phyloP scores from a whole-genome alignment of 225 moss, liverwort and hornwort species.

The Thuidium tamariscinum region DNA sequence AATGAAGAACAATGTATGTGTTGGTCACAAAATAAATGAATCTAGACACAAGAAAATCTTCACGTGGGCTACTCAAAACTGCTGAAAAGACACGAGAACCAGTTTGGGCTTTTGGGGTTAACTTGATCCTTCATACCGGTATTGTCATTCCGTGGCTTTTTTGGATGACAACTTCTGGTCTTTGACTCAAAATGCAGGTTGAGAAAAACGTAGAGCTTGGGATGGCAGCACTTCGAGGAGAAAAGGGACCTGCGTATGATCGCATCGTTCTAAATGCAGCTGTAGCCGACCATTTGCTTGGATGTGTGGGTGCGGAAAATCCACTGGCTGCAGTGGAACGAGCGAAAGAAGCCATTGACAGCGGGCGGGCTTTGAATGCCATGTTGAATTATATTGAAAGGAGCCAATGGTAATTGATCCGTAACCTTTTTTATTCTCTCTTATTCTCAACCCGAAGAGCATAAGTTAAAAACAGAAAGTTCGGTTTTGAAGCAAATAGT shows the following conservation, averaged over 20 bases:
- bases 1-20: too few species aligned
- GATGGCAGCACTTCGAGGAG: conserved; percentile 71
- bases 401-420: conserved; percentile 5
- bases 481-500: neutral
- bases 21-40: neutral
- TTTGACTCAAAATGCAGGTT: conserved; percentile 26
- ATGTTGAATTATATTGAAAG: conserved; percentile 38
- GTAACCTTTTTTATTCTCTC: neutral
- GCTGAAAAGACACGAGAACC: neutral
- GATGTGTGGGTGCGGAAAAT: conserved; percentile 67
- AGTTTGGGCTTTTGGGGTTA: neutral
- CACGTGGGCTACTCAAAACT: neutral
- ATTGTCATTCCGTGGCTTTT: neutral
- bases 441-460: neutral
- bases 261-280: conserved; percentile 87
- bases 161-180: neutral
- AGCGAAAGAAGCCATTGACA: conserved; percentile 76
- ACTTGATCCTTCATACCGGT: neutral
- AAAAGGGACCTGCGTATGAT: conserved; percentile 78
- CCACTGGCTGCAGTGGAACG: conserved; percentile 49
- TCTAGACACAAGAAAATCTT: neutral
- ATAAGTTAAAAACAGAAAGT: neutral
- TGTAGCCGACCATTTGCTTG: conserved; percentile 73
- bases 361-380: conserved; percentile 59
- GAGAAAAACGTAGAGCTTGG: conserved; percentile 66